These are phyloP conservation scores for Dioscorea cayenensis DNA, from an alignment of 116 monocot genomes.

Conservation along the genomic window DNA sequence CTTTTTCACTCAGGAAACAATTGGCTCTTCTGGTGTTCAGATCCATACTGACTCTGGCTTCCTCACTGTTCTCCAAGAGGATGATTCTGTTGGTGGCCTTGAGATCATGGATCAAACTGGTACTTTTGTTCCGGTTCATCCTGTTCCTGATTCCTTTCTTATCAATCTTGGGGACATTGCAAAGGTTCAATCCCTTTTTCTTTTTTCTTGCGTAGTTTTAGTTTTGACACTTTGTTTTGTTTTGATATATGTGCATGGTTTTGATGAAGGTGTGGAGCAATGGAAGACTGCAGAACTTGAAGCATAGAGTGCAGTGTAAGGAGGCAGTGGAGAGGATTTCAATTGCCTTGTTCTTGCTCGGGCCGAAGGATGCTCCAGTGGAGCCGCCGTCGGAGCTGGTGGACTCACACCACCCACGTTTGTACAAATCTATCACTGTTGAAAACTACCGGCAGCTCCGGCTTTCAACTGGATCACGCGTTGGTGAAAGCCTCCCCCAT, in stretches of 20 bases:
- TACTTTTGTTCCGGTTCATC: slow-evolving; percentile 32
- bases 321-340: slow-evolving; percentile 29
- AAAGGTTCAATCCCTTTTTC: slow-evolving; percentile 16
- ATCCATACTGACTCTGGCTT: slow-evolving; percentile 56
- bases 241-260: neutral
- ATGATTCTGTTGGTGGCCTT: slow-evolving; percentile 51
- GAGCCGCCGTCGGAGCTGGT: slow-evolving; percentile 26
- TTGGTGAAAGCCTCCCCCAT: slow-evolving; percentile 35
- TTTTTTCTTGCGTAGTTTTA: neutral
- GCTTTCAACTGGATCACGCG: slow-evolving; percentile 15
- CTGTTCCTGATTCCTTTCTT: slow-evolving; percentile 42
- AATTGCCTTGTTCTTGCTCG: slow-evolving; percentile 45
- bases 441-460: slow-evolving; percentile 41
- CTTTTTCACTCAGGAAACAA: slow-evolving; percentile 32
- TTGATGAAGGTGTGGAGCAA: slow-evolving; percentile 57
- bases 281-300: slow-evolving; percentile 48
- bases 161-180: slow-evolving; percentile 57
- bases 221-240: no score
- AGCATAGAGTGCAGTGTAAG: slow-evolving; percentile 60
- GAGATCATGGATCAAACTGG: slow-evolving; percentile 42
- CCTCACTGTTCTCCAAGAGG: slow-evolving; percentile 64
- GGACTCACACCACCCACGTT: slow-evolving; percentile 27
- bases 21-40: slow-evolving; percentile 46
- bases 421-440: slow-evolving; percentile 24
- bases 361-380: slow-evolving; percentile 44